Percentiles rank a stretch among this genome's conserved stretches.
These are phyloP conservation scores for Termitomyces sp. DNA, from an alignment of 768 basidiomycete species.

Conservation along the genomic window DNA sequence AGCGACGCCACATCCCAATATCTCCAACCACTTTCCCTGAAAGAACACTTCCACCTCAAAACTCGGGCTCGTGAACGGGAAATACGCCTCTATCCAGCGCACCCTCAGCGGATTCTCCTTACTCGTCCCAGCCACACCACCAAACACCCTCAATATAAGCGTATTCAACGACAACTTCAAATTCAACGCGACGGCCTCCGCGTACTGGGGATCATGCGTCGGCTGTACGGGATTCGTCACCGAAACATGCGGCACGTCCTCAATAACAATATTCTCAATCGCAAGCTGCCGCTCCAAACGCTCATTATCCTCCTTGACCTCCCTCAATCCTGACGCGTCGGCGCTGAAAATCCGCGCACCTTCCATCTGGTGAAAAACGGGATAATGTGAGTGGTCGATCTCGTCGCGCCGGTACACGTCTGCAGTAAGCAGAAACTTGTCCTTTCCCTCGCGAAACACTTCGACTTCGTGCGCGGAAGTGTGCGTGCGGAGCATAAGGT, in stretches of 20 bases:
- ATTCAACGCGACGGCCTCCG: conserved; percentile 74
- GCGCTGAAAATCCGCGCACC: conserved; percentile 79
- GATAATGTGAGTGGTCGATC: conserved; percentile 95
- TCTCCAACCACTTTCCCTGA: conserved; percentile 95
- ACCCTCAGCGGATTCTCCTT: conserved; percentile 73
- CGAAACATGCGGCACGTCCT: conserved; percentile 75
- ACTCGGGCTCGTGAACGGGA: conserved; percentile 97
- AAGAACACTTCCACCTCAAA: conserved; percentile 98
- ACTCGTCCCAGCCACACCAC: conserved; percentile 42
- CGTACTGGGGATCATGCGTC: conserved; percentile 66
- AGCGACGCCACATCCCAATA: conserved; percentile 91
- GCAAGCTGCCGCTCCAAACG: conserved; percentile 54
- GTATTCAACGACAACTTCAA: conserved; percentile 88
- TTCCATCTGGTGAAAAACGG: conserved; percentile 98
- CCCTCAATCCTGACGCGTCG: conserved; percentile 48
- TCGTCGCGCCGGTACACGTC: conserved; percentile 99
- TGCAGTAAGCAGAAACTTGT: conserved; percentile 87
- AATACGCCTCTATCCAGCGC: conserved; percentile 96
- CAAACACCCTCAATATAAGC: conserved; percentile 79
- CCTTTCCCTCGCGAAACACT: conserved; percentile 68
- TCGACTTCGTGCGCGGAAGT: conserved; percentile 99
- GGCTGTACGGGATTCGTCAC: conserved; percentile 76
- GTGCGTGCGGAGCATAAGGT: conserved; percentile 92
- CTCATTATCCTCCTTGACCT: conserved; percentile 69
- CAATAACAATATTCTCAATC: conserved; percentile 74